Conservation (phyloP, 2,329 filamentous ascomycete species). For the Cadophora malorum region DNA sequence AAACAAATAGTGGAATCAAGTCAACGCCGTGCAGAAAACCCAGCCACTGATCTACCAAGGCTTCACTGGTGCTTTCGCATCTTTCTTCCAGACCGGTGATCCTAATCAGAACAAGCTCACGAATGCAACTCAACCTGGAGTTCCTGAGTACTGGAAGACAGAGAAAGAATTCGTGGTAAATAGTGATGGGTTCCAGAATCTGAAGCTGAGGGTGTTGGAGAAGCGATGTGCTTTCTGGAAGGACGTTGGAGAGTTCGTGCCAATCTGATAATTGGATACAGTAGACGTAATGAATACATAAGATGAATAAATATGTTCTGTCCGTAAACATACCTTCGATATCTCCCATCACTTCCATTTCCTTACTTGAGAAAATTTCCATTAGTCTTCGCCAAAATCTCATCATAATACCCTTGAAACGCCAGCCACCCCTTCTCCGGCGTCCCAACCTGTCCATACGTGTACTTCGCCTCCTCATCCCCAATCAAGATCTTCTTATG, state of each 20-base stretch:
- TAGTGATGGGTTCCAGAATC: constrained; percentile 52
- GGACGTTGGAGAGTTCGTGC: constrained; percentile 51
- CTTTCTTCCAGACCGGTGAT: constrained; percentile 64
- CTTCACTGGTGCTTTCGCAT: constrained; percentile 64
- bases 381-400: constrained; percentile 56
- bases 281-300: not conserved
- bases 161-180: constrained; percentile 59
- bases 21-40: constrained; percentile 58
- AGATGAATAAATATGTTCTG: not conserved
- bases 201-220: constrained; percentile 49
- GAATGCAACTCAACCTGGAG: constrained; percentile 48
- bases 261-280: not conserved
- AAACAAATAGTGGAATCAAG: constrained; percentile 57
- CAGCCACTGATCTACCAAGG: constrained; percentile 61
- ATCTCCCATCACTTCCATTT: not conserved
- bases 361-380: constrained; percentile 53
- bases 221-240: constrained; percentile 60
- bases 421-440: constrained; percentile 60
- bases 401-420: constrained; percentile 61
- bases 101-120: constrained; percentile 64
- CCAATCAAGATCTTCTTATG: constrained; percentile 65
- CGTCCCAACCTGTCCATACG: constrained; percentile 67
- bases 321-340: not conserved
- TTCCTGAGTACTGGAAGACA: constrained; percentile 48
- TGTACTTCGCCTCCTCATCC: constrained; percentile 71